A percentile compares a stretch with the other conserved stretches of the same genome.
These are phyloP conservation scores for Starmerella tilneyi DNA, from an alignment of 805 yeast genomes.

Conservation along the genomic window DNA sequence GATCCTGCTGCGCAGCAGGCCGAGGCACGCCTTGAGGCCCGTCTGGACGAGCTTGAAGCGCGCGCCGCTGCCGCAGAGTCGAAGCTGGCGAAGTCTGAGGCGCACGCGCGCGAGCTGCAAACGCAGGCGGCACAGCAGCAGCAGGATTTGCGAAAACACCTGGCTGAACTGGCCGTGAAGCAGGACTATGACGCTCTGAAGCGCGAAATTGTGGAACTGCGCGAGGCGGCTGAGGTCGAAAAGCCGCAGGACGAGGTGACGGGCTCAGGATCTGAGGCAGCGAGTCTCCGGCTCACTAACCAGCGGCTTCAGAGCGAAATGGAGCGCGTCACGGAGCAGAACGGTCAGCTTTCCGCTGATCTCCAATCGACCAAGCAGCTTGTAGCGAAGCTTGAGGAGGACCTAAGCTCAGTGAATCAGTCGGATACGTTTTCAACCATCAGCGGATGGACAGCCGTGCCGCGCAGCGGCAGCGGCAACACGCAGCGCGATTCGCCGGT, in stretches of 20 bases:
- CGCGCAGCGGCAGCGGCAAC: constrained; percentile 37
- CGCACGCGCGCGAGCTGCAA: constrained; percentile 1
- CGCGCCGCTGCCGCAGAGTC: constrained; percentile 4
- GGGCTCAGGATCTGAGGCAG: background rate
- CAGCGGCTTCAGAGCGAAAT: constrained; percentile 1
- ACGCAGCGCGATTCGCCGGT: constrained; percentile 17
- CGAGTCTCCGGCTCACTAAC: background rate
- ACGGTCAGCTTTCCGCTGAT: constrained; percentile 15
- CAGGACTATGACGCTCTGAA: constrained; percentile 69
- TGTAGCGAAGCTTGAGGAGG: constrained; percentile 62
- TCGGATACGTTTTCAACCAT: constrained; percentile 29
- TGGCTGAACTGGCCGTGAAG: constrained; percentile 16
- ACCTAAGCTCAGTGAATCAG: constrained; percentile 36
- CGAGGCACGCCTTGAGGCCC: constrained; percentile 9
- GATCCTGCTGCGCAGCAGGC: constrained; percentile 18
- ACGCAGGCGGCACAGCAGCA: constrained; percentile 10
- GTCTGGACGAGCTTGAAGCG: constrained; percentile 19
- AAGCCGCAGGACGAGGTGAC: background rate
- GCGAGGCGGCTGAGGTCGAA: constrained; percentile 40
- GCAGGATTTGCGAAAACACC: constrained; percentile 6
- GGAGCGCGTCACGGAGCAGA: constrained; percentile 6
- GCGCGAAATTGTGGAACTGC: constrained; percentile 42
- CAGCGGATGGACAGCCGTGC: constrained; percentile 31
- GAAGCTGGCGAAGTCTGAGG: constrained; percentile 5
- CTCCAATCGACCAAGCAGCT: constrained; percentile 34